Evolutionary conservation across 257 asterid species (phyloP), one percentile per base, ranked within the genome.

Genomic region (Solanum tarijense): DNA sequence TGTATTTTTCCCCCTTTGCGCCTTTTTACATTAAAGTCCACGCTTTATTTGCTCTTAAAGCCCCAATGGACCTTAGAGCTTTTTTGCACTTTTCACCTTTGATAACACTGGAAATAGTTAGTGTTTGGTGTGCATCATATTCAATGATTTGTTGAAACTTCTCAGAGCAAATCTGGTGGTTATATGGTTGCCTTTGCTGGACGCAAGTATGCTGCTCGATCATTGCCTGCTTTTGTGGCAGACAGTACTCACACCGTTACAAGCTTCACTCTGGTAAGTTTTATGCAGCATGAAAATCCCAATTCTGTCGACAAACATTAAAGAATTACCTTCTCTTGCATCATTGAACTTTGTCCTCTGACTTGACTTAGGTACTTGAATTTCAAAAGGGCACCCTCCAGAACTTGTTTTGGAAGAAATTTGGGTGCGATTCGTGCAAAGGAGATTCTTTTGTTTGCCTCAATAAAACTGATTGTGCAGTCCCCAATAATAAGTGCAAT

Each of bases 111-210:
- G 43, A 39, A 39, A 79, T 81, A 81, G 27, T 46, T 81, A 46
- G 20, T 71, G 29, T 34, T n/a, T 58, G 3, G 12, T 31, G 41
- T 32, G 20, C 72, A 20, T 43, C 43, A 2, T 76, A 25, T 83
- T 39, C 6, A 21, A 31, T 83, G 68, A 27, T 27, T 35, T 46
- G 25, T 46, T 11, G 16, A 16, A 86, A 84, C 60, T 89, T 43
- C 31, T 38, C 90, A 95, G 99, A 92, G 87, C 83, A 89, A n/a
- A 41, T 62, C 88, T 23, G 98, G 95, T 29, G 97, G 96, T 21
- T 94, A 93, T 55, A 93, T 96, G 98, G 99, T 97, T 34, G 99
- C 99, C 27, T 97, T 97, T 90, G 98, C 99, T 6, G 99, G 98
- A 81, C 90, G 98, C 75, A 91, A 88, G 52, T 95, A 92, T 62